Base-by-base conservation (phyloP, 768 basidiomycete species). In the Suillus placidus region DNA sequence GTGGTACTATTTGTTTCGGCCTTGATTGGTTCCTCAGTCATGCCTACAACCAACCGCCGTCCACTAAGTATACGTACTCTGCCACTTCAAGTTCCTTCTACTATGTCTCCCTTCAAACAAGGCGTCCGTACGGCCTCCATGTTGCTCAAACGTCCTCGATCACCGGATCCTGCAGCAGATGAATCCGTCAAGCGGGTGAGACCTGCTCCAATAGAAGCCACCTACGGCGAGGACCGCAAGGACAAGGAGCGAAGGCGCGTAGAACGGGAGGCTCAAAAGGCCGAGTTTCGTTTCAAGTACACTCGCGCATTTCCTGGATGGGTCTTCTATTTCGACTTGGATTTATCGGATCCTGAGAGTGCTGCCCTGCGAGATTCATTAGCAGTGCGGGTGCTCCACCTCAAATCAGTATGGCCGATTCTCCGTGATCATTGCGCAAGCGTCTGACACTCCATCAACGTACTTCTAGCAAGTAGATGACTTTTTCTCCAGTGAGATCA, bases 401-500 rank as follows among this genome's bases (percentile, higher is more conserved):
- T 97, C 67, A 92, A 92, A 68, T 91, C 88, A 67, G 97, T 99
- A 77, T 71, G 93, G 85, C 54, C 18, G 49, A 47, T 42, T 37
- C 26, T 32, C 43, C 61, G n/a, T 37, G 60, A 26, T 63, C 35
- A 58, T 63, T 32, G 60, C 13, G 26, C 61, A 37, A 57, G 49
- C 40, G 18, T 49, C 34, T 23, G 40, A 66, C 65, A 51, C 60
- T 32, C 40, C 6, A 62, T 61, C 60, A 52, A n/a, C 18, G 49
- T 58, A 52, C 60, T 23, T 65, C 42, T 72, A 99, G 97, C 83
- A 82, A 64, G 85, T 94, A 64, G 94, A 97, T 60, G 85, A 88
- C 67, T 97, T 97, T 83, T 96, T 98, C 77, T 93, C 92, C 37
- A 88, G 84, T 57, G 84, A 87, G 57, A 87, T 97, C 32, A 95